Evolutionary conservation across 208 protist species (phyloP), one percentile per base, ranked within the genome.

Genomic region (Acanthamoeba lenticulata): DNA sequence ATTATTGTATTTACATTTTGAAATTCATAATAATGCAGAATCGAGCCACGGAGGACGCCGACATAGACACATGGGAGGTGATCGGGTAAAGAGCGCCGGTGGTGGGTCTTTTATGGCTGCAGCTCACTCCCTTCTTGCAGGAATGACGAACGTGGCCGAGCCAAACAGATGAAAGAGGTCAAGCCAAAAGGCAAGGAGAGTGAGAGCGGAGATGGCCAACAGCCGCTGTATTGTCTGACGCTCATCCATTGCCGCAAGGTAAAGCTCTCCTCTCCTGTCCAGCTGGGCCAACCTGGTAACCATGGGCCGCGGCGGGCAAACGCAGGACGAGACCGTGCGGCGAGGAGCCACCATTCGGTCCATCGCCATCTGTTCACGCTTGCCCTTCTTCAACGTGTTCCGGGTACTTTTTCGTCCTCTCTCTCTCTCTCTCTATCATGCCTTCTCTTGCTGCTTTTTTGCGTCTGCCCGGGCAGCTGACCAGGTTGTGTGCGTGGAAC

Each of bases 341-440:
- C 60, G 89, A 4, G 89, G 89, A 27, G 89, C 89, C 21, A 93
- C 89, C 29, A 93, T 93, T 29, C 89, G 89, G 6, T 79, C 89
- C 7, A 57, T 93, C 29, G 57, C 62, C 42, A 74, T 93, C 49
- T 93, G 89, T 34, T 67, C 89, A 24, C 89, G 49, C 1, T 42
- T 93, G 77, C 57, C 62, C n/a, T 83, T 93, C 65, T n/a, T 93
- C 49, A 93, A 81, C 47, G 67, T 93, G 13, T 93, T 93, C 38
- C 36, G 67, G 89, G 89, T 93, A 2, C 21, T 15, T 52, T 6
- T 32, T 40, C 34, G 40, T 29, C 7, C 52, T 67, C n/a, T 40
- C 67, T 7, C 17, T 21, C 24, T 90, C 83, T 38, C 36, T 60
- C 24, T 27, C 36, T 47, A 13, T 4, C 2, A 49, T 44, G 38